Evolutionary conservation across 2,329 filamentous ascomycete species (phyloP).

Genomic region (Aureobasidium sp.): DNA sequence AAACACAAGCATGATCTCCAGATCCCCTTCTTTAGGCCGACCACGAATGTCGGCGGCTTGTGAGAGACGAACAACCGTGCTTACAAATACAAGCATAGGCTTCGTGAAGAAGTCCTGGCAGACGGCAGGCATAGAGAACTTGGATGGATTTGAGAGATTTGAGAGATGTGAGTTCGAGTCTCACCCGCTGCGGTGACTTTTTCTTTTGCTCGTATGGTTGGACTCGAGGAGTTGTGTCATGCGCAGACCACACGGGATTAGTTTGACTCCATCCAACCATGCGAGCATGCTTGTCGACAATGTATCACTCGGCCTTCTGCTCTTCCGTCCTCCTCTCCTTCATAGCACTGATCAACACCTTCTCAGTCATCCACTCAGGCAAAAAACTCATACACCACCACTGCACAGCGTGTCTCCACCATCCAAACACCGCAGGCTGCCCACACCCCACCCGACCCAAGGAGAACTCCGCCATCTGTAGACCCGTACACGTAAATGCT

Average conservation of each 20-base stretch:
- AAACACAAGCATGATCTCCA: too few relatives aligned
- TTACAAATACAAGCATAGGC: too few relatives aligned
- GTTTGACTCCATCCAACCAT: not conserved
- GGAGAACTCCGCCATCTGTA: conserved; percentile 20
- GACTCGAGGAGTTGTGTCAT: too few relatives aligned
- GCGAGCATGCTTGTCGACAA: too few relatives aligned
- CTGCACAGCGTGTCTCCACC: conserved; percentile 24
- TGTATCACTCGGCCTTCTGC: not conserved
- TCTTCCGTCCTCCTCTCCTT: conserved; percentile 15
- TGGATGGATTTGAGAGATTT: not conserved
- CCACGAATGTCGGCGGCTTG: too few relatives aligned
- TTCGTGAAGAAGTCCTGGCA: too few relatives aligned
- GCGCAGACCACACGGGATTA: too few relatives aligned
- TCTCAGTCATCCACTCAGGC: conserved; percentile 18
- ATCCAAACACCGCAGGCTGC: conserved; percentile 19
- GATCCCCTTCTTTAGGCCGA: too few relatives aligned
- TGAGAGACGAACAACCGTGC: too few relatives aligned
- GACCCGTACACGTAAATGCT: conserved; percentile 22
- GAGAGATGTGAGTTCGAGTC: not conserved
- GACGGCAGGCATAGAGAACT: not conserved
- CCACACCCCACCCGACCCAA: conserved; percentile 23
- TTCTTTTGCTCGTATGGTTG: too few relatives aligned
- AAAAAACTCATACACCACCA: conserved; percentile 19
- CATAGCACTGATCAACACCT: conserved; percentile 16
- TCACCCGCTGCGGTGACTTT: not conserved